Evolutionary conservation across 495 filamentous ascomycete genomes (phyloP).

Genomic region (Penicillium paradoxum): DNA sequence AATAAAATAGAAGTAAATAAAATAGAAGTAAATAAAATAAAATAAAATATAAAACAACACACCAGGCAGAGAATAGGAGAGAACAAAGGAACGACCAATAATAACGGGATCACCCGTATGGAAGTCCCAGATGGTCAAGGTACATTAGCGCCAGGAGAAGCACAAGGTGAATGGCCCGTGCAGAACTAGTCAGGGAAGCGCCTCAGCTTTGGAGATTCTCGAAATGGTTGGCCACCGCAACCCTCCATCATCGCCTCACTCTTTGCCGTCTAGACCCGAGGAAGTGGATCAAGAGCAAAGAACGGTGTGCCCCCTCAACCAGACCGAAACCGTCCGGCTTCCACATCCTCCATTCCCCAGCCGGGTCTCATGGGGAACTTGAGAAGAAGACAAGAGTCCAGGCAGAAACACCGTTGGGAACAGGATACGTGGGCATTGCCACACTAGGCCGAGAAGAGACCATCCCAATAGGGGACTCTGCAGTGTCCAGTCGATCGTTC

Average conservation of each 20-base stretch:
- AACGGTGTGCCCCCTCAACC: conserved; percentile 4
- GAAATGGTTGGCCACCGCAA: conserved; percentile 10
- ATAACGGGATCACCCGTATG: not conserved
- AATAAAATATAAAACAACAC: too few relatives aligned
- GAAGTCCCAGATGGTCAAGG: conserved; percentile 1
- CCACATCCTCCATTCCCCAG: too few relatives aligned
- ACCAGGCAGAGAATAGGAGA: too few relatives aligned
- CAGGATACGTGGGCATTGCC: conserved; percentile 10
- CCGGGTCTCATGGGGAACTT: too few relatives aligned
- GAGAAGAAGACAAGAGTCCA: too few relatives aligned
- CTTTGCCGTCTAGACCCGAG: conserved; percentile 1
- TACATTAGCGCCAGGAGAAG: conserved; percentile 12
- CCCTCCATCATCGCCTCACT: conserved; percentile 13
- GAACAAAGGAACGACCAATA: not conserved
- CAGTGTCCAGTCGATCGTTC: conserved; percentile 4
- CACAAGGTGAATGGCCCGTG: conserved; percentile 10
- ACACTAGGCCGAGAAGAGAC: not conserved
- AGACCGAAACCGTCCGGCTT: too few relatives aligned
- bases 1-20: too few relatives aligned
- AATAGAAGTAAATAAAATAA: too few relatives aligned
- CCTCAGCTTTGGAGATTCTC: conserved; percentile 3
- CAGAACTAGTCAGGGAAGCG: conserved; percentile 2
- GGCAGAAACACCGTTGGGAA: conserved; percentile 2
- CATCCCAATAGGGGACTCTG: not conserved
- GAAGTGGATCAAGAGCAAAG: conserved; percentile 1